A percentile compares a stretch with the other conserved stretches of the same genome.
phyloP scores from a whole-genome alignment of 2,329 filamentous ascomycete genomes.

The Ascochyta koolunga region DNA sequence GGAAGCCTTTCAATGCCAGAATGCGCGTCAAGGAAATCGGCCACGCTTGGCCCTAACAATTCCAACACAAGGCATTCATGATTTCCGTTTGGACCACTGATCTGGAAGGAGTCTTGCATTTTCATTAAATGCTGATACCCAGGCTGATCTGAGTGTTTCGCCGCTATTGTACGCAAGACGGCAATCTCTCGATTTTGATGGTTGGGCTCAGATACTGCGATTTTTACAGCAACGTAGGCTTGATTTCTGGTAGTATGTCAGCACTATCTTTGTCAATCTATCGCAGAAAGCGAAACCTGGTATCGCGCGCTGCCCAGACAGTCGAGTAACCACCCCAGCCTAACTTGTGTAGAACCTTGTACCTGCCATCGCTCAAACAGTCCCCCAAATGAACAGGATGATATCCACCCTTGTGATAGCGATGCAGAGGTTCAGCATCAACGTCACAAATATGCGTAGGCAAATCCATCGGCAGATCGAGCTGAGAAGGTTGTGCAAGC shows the following conservation, averaged over 20 bases:
- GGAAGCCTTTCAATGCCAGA: constrained; percentile 48
- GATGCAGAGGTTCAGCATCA: constrained; percentile 30
- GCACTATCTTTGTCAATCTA: background rate
- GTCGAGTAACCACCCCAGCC: constrained; percentile 34
- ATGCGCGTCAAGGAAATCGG: constrained; percentile 42
- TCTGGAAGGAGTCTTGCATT: constrained; percentile 47
- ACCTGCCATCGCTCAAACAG: constrained; percentile 23
- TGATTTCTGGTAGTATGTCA: constrained; percentile 1
- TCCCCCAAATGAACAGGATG: constrained; percentile 29
- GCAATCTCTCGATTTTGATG: background rate
- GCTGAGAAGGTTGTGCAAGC: constrained; percentile 1
- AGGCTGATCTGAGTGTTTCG: background rate
- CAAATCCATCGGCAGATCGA: background rate
- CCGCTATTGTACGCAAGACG: background rate
- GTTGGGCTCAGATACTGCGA: background rate
- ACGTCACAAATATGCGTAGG: constrained; percentile 14
- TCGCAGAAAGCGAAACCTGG: background rate
- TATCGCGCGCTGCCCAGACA: constrained; percentile 23
- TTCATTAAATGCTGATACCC: constrained; percentile 42
- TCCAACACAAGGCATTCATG: constrained; percentile 55
- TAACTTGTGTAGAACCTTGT: constrained; percentile 31
- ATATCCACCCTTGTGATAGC: constrained; percentile 26
- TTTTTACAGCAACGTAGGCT: constrained; percentile 4
- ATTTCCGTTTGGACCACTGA: constrained; percentile 53
- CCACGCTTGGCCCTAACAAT: constrained; percentile 49